Base-by-base conservation (phyloP, 306 rosid genomes). In the Vachellia collinsii region DNA sequence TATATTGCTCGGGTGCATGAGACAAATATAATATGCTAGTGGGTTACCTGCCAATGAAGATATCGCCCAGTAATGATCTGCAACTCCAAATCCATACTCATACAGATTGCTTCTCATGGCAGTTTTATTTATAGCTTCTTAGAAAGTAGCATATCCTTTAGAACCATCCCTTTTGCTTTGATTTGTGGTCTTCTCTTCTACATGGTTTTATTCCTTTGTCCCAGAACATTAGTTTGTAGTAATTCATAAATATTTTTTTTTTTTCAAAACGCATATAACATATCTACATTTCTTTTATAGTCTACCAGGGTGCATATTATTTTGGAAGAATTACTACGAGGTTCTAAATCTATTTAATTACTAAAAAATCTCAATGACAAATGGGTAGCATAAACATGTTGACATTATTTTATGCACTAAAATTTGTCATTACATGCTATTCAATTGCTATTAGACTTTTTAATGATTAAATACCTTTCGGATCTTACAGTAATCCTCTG, bases 21-120 rank as follows among this genome's bases (percentile, higher is more conserved):
- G n/a, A 5, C 5, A 5, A 47, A 47, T 47, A 50, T 14, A 13
- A 13, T 11, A 4, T 6, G 39, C 50, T 36, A 82, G 85, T 88
- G 86, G 34, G 83, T 78, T 72, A 69, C 70, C 90, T 88, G 93
- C 92, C 97, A 88, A 87, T 79, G 67, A 85, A 89, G 84, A 80
- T 42, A 51, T 86, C 82, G 76, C 91, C 91, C 93, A 79, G 91
- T 85, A 78, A 91, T 91, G 70, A 81, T 11, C 72, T 77, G 77
- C 89, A 85, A 83, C 79, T 29, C 34, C 34, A 29, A 29, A 29
- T 36, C 53, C 53, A 75, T 41, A 38, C 61, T 39, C 36, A 71
- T 4, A 62, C 29, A 58, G 50, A 78, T 61, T 71, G 34, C 38
- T 11, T 6, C 67, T 39, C 7, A 6, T 51, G 53, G 17, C 53